phyloP scores from a whole-genome alignment of 2,329 filamentous ascomycete genomes.

The Pestalotiopsis sp. region DNA sequence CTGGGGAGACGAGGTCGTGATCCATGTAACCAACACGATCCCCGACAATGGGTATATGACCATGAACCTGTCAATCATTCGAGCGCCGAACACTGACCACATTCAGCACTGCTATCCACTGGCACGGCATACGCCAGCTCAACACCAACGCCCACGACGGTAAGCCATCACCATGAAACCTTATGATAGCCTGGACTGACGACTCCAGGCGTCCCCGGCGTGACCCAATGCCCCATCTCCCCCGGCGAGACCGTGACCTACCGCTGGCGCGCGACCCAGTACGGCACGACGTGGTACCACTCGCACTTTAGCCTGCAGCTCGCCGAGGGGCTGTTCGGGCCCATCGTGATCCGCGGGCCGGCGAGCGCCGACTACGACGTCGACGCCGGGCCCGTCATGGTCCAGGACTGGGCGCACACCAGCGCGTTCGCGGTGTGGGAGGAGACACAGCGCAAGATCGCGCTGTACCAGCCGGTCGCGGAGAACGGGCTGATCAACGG shows the following conservation, averaged over 20 bases:
- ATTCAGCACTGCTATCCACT: conserved; percentile 49
- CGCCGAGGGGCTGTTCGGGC: conserved; percentile 60
- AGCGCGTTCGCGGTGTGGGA: conserved; percentile 37
- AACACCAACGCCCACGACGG: conserved; percentile 56
- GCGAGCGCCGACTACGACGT: conserved; percentile 61
- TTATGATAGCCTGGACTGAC: not conserved
- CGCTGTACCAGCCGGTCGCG: conserved; percentile 19
- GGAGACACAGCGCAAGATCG: conserved; percentile 20
- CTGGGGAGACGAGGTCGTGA: conserved; percentile 36
- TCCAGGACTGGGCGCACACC: conserved; percentile 48
- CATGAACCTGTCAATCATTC: not conserved
- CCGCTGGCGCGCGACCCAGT: conserved; percentile 55
- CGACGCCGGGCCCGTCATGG: conserved; percentile 61
- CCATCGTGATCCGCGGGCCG: conserved; percentile 65
- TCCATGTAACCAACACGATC: conserved; percentile 33
- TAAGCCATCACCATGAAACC: not conserved
- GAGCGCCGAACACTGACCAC: not conserved
- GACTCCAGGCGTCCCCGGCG: conserved; percentile 46
- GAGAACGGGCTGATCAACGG: conserved; percentile 45
- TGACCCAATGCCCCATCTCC: conserved; percentile 54
- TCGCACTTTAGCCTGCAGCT: conserved; percentile 55
- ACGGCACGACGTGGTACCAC: conserved; percentile 63
- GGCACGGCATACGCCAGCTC: conserved; percentile 55
- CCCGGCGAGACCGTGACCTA: conserved; percentile 58
- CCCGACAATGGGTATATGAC: conserved; percentile 33